Conservation (phyloP, 1,284 basidiomycete genomes). For the Malassezia sp. region DNA sequence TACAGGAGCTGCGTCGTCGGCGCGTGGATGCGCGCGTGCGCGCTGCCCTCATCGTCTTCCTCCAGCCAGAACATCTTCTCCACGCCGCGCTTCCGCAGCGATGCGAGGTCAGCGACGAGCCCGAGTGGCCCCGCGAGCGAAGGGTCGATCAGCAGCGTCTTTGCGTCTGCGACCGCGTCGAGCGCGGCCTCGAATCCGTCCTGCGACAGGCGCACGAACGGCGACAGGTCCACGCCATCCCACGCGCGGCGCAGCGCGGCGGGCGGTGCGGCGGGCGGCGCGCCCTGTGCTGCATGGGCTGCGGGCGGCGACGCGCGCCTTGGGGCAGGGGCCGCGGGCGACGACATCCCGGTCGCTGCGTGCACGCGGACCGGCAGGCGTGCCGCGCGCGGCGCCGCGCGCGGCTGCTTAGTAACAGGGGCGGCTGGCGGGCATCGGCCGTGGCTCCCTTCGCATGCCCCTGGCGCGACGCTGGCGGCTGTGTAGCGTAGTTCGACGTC, state of each 20-base stretch:
- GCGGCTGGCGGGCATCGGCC: too few species aligned
- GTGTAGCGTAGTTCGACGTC: too few species aligned
- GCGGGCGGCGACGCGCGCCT: too few species aligned
- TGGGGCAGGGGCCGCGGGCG: too few species aligned
- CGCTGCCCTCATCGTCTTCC: conserved; percentile 15
- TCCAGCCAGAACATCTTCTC: conserved; percentile 99
- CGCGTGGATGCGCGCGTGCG: conserved; percentile 50
- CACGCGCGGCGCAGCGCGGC: neutral
- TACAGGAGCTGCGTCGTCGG: conserved; percentile 83
- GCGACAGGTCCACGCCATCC: conserved; percentile 8
- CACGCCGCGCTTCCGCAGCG: conserved; percentile 92
- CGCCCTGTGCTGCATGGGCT: too few species aligned
- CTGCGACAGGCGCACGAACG: conserved; percentile 22
- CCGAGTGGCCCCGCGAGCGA: conserved; percentile 81
- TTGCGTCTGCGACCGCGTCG: conserved; percentile 50
- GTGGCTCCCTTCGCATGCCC: too few species aligned
- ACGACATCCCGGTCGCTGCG: too few species aligned
- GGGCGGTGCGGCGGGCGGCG: too few species aligned
- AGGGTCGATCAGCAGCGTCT: conserved; percentile 85
- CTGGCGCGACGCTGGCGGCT: too few species aligned
- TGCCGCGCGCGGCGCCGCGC: too few species aligned
- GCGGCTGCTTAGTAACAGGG: too few species aligned
- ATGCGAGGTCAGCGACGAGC: conserved; percentile 77
- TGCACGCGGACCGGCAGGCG: too few species aligned
- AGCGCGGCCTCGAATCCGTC: conserved; percentile 24